Evolutionary conservation across 176 grass and related monocot species (phyloP).

Genomic region (Secale cereale): DNA sequence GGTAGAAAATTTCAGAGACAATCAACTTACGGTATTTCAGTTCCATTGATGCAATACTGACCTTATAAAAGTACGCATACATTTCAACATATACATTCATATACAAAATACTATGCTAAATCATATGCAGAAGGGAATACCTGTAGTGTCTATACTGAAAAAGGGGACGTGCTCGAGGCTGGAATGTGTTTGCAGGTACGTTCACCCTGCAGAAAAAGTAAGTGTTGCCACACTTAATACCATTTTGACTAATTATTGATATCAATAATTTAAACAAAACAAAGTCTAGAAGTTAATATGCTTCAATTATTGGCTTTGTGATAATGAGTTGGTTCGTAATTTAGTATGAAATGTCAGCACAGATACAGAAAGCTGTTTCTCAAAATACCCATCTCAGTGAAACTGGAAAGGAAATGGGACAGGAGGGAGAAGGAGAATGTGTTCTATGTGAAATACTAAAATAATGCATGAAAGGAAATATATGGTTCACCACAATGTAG

Average conservation of each 20-base stretch:
- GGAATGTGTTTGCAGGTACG: constrained; percentile 79
- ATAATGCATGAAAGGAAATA: constrained; percentile 12
- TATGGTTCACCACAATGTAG: not conserved
- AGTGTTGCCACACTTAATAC: constrained; percentile 13
- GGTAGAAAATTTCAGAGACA: not conserved
- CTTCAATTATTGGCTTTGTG: not conserved
- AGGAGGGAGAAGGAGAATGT: constrained; percentile 9
- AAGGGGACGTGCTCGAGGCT: constrained; percentile 82
- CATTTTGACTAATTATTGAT: not conserved
- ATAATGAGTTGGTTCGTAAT: not conserved
- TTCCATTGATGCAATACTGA: constrained; percentile 10
- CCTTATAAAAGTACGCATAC: not conserved
- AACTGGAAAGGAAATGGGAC: not conserved
- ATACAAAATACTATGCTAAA: constrained; percentile 1
- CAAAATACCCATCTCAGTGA: not conserved
- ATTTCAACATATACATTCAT: not conserved
- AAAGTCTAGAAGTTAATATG: not conserved
- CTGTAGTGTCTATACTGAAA: constrained; percentile 99
- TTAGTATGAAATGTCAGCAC: not conserved
- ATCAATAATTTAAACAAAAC: constrained; percentile 11
- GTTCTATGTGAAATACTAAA: not conserved
- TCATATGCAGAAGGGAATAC: constrained; percentile 37
- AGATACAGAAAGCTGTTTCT: not conserved
- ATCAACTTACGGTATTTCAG: not conserved
- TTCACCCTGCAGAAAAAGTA: constrained; percentile 60